Evolutionary conservation across 1,284 basidiomycete genomes (phyloP).

Genomic region (Marasmius oreades): DNA sequence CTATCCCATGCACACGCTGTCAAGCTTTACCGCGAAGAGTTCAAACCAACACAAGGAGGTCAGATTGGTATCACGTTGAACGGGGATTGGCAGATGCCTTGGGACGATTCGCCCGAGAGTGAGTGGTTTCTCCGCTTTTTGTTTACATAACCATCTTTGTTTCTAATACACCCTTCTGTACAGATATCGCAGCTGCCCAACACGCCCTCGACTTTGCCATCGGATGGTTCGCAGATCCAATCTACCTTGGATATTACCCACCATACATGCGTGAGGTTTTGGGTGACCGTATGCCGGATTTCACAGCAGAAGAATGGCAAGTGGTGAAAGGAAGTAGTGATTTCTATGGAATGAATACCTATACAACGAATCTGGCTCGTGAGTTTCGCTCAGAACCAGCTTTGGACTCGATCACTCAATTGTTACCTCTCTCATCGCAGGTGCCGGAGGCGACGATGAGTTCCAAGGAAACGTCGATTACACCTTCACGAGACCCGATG

Average conservation of each 20-base stretch:
- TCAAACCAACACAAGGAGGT: constrained; percentile 53
- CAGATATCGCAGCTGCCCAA: constrained; percentile 63
- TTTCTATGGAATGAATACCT: constrained; percentile 73
- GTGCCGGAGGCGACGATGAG: constrained; percentile 60
- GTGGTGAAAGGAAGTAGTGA: constrained; percentile 69
- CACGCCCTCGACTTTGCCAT: constrained; percentile 63
- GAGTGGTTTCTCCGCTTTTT: constrained; percentile 21
- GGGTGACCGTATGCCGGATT: constrained; percentile 62
- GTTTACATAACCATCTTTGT: not conserved
- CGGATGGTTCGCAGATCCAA: constrained; percentile 59
- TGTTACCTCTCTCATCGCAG: constrained; percentile 25
- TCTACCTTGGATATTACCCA: constrained; percentile 74
- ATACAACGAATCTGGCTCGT: constrained; percentile 70
- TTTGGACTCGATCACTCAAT: not conserved
- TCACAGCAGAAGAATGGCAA: constrained; percentile 57
- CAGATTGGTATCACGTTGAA: constrained; percentile 75
- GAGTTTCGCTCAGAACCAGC: constrained; percentile 30
- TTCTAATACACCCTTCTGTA: not conserved
- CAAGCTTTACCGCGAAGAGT: constrained; percentile 61
- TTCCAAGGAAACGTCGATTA: constrained; percentile 62
- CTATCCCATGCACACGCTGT: constrained; percentile 67
- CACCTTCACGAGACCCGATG: constrained; percentile 61
- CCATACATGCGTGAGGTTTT: constrained; percentile 56
- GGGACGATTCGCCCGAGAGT: constrained; percentile 64
- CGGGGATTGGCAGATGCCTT: constrained; percentile 69